Evolutionary conservation across 352 stramenopile species (phyloP).

Genomic region (Globisporangium megalacanthum): DNA sequence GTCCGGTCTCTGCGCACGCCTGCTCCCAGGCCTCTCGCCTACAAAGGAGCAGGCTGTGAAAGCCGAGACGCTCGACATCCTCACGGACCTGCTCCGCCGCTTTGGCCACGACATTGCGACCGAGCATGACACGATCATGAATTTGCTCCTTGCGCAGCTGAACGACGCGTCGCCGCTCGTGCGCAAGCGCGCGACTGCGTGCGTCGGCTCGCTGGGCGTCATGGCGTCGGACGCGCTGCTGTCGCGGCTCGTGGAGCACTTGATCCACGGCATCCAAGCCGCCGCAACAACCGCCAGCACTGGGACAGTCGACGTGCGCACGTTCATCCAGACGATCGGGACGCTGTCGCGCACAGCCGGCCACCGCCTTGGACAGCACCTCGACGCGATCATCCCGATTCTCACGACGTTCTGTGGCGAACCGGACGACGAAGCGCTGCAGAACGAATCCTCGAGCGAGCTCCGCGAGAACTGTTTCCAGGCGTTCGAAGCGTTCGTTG

Average conservation of each 20-base stretch:
- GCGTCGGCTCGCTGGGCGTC: conserved; percentile 92
- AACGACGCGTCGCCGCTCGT: conserved; percentile 83
- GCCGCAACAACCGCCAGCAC: conserved; percentile 27
- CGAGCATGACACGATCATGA: conserved; percentile 90
- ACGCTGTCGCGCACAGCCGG: conserved; percentile 95
- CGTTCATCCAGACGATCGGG: conserved; percentile 96
- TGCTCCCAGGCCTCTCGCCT: conserved; percentile 59
- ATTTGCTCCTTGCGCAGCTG: conserved; percentile 81
- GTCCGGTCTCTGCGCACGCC: conserved; percentile 51
- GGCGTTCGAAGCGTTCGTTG: conserved; percentile 96
- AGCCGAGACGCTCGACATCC: conserved; percentile 94
- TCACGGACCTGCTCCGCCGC: conserved; percentile 95
- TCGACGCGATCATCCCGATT: conserved; percentile 95
- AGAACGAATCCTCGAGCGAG: conserved; percentile 94
- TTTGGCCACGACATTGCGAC: conserved; percentile 91
- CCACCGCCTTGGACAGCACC: conserved; percentile 92
- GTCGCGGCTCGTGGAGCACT: conserved; percentile 88
- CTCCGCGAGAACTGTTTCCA: conserved; percentile 98
- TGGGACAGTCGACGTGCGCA: conserved; percentile 79
- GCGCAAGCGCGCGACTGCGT: conserved; percentile 94
- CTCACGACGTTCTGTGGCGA: conserved; percentile 94
- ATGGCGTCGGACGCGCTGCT: conserved; percentile 95
- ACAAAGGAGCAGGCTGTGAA: conserved; percentile 82
- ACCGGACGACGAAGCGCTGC: conserved; percentile 87
- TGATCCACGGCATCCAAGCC: conserved; percentile 89